Percentiles rank a stretch among this genome's conserved stretches.
Evolutionary conservation across 164 flowering plant species (phyloP).

Genomic region (Stephania yunnanensis): DNA sequence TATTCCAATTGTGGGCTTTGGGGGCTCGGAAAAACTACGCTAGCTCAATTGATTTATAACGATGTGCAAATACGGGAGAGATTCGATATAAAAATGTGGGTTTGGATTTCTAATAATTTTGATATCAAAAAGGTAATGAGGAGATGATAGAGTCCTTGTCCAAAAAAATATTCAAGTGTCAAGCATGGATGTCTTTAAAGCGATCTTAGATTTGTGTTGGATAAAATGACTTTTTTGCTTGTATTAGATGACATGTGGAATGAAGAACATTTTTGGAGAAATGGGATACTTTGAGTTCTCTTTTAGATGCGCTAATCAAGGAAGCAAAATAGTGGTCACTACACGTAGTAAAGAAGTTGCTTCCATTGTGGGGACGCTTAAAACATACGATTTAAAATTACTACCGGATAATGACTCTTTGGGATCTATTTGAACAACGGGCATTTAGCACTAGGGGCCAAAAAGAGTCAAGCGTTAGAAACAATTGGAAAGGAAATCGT

Average conservation of each 20-base stretch:
- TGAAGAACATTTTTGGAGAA: not conserved
- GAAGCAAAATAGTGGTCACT: slow-evolving; percentile 8
- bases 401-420: not conserved
- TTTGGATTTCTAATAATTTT: not conserved
- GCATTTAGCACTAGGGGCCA: not conserved
- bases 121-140: not conserved
- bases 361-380: not conserved
- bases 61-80: not conserved
- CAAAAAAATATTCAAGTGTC: not conserved
- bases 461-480: not conserved
- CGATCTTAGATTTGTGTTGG: not conserved
- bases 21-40: slow-evolving; percentile 5
- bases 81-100: not conserved
- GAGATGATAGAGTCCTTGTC: not conserved
- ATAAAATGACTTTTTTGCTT: not conserved
- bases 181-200: not conserved
- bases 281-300: not conserved
- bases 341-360: slow-evolving; percentile 1
- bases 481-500: not conserved
- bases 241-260: slow-evolving; percentile 6
- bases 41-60: not conserved
- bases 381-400: not conserved
- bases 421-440: not conserved
- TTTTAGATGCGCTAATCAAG: not conserved
- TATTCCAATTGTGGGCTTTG: not conserved